Evolutionary conservation across 306 rosid genomes (phyloP), one percentile per base, ranked within the genome.

Genomic region (Cicer yamashitae): DNA sequence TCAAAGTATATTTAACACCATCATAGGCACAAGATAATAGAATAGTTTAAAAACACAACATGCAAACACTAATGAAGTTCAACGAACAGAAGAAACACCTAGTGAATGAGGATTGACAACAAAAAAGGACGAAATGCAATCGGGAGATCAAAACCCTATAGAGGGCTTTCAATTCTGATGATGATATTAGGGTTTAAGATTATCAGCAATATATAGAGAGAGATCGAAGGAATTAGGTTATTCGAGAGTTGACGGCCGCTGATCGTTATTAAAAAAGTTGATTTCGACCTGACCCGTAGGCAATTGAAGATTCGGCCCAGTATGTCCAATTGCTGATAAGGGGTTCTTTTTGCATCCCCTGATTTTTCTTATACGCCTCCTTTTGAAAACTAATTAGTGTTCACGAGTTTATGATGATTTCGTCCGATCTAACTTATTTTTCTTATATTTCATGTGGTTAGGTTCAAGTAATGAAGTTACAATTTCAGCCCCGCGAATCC

Each of bases 1-100:
- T 89, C 96, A 59, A 64, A 88, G 94, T 89, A 89, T 83, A 91
- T 88, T 89, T 86, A 91, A 76, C 71, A 2, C 91, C 94, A 87
- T 89, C 94, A 87, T 13, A 44, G 94, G 91, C 88, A 81, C 80
- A 70, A 0, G 7, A 66, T 1, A 22, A 20, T 1, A 6, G 4
- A 37, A 47, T 41, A 5, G 40, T 4, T 41, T 4, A 0, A 14
- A 14, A 7, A 14, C 18, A 1, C 0, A 4, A 47, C 1, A 13
- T 45, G 18, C 0, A 7, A 1, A 6, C 1, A 8, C 11, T 3
- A 2, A 12, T 10, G 39, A 3, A 10, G 44, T 13, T 8, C 20
- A 8, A 10, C 2, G 4, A 37, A 13, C 3, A 15, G 2, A 11
- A 1, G 12, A 10, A 22, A 7, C 7, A 41, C 3, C 5, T 5